Conservation (phyloP, 768 basidiomycete genomes). For the Trametes maxima region DNA sequence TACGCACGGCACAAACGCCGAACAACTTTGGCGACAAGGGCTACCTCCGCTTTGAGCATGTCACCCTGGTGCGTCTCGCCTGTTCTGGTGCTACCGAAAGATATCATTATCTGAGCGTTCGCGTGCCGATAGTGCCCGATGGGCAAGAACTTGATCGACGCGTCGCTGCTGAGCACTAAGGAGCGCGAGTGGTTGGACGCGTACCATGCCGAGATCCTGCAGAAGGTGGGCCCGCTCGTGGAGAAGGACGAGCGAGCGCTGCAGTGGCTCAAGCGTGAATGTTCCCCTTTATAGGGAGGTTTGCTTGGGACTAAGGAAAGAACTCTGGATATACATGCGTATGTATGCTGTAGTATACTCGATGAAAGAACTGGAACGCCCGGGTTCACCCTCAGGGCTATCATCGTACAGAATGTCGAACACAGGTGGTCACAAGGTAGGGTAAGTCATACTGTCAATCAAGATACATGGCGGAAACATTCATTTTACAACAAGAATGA, state of each 20-base stretch:
- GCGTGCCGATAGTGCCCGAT: slow-evolving; percentile 68
- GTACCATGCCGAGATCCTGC: slow-evolving; percentile 77
- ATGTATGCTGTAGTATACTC: not conserved
- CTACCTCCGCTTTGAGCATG: slow-evolving; percentile 80
- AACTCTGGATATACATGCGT: too few relatives aligned
- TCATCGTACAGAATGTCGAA: too few relatives aligned
- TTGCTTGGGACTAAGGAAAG: too few relatives aligned
- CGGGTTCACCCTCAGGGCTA: too few relatives aligned
- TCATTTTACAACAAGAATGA: too few relatives aligned
- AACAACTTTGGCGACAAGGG: slow-evolving; percentile 82
- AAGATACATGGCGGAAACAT: too few relatives aligned
- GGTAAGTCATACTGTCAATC: too few relatives aligned
- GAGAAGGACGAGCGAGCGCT: slow-evolving; percentile 59
- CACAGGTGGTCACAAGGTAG: too few relatives aligned
- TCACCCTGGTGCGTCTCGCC: slow-evolving; percentile 70
- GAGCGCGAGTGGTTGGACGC: slow-evolving; percentile 83
- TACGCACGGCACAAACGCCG: slow-evolving; percentile 67
- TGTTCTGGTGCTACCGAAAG: not conserved
- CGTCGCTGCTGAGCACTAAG: slow-evolving; percentile 55
- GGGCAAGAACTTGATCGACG: slow-evolving; percentile 79
- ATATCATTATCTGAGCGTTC: not conserved
- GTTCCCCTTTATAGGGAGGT: slow-evolving; percentile 36
- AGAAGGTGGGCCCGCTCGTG: slow-evolving; percentile 75
- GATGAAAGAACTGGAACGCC: too few relatives aligned
- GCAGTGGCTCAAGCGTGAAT: slow-evolving; percentile 66